phyloP scores from a whole-genome alignment of 2,329 filamentous ascomycete genomes.

The Orbilia brochopaga region DNA sequence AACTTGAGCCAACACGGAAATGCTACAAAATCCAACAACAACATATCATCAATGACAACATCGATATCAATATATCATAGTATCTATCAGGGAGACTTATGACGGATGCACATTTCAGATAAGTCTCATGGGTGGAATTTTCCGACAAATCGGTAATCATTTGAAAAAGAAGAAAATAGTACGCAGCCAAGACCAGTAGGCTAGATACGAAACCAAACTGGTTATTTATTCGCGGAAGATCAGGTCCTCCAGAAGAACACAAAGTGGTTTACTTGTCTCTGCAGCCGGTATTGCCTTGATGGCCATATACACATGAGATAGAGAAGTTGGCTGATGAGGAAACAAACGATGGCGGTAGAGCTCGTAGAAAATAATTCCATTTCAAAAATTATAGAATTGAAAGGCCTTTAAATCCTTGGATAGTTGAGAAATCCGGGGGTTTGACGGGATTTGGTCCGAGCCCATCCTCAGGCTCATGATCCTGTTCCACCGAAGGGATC shows the following conservation, averaged over 20 bases:
- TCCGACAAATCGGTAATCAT: too few relatives aligned
- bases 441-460: conserved; percentile 3
- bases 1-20: neutral
- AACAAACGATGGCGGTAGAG: too few relatives aligned
- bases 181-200: too few relatives aligned
- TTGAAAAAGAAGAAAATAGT: too few relatives aligned
- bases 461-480: conserved; percentile 53
- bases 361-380: too few relatives aligned
- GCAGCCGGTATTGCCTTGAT: neutral
- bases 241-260: neutral
- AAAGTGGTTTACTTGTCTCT: neutral
- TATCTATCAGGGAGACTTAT: too few relatives aligned
- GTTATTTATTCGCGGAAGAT: too few relatives aligned
- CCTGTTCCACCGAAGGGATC: conserved; percentile 51
- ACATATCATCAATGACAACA: neutral
- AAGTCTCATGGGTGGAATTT: too few relatives aligned
- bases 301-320: too few relatives aligned
- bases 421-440: conserved; percentile 33
- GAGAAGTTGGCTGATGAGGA: too few relatives aligned
- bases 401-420: conserved; percentile 15
- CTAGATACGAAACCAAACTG: too few relatives aligned
- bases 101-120: too few relatives aligned
- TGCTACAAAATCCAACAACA: conserved; percentile 1
- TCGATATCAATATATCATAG: conserved; percentile 1
- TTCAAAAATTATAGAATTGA: conserved; percentile 28